phyloP scores from a whole-genome alignment of 2,329 filamentous ascomycete genomes.

The Botrytis fragariae region DNA sequence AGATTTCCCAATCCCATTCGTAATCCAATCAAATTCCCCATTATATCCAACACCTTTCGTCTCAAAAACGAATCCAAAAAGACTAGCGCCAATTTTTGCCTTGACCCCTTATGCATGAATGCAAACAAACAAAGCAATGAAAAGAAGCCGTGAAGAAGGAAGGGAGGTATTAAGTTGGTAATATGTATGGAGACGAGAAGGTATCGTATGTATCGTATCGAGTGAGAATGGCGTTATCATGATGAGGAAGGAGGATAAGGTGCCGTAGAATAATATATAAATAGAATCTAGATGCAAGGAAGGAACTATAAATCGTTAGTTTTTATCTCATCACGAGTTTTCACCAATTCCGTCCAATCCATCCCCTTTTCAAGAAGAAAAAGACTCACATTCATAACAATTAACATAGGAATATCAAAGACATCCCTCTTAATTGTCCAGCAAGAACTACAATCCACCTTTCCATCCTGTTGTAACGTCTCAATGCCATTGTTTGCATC shows the following conservation, averaged over 20 bases:
- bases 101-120: constrained; percentile 8
- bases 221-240: neutral
- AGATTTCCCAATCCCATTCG: neutral
- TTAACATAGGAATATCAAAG: constrained; percentile 98
- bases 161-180: neutral
- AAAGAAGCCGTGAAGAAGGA: neutral
- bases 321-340: neutral
- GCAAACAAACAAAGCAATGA: neutral
- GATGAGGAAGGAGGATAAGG: neutral
- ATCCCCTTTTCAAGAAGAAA: constrained; percentile 22
- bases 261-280: neutral
- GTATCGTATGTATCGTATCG: neutral
- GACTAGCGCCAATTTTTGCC: constrained; percentile 11
- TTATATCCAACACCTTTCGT: neutral
- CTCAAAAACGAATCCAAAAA: neutral
- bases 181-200: neutral
- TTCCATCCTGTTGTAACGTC: constrained; percentile 79
- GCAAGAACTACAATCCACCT: constrained; percentile 92
- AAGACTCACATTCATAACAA: constrained; percentile 90
- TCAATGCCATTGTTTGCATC: constrained; percentile 77
- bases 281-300: constrained; percentile 43
- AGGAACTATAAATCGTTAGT: constrained; percentile 40
- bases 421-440: constrained; percentile 97
- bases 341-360: neutral
- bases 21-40: neutral